These are phyloP conservation scores for Penicillium mononematosum DNA, from an alignment of 495 filamentous ascomycete genomes.

Conservation along the genomic window DNA sequence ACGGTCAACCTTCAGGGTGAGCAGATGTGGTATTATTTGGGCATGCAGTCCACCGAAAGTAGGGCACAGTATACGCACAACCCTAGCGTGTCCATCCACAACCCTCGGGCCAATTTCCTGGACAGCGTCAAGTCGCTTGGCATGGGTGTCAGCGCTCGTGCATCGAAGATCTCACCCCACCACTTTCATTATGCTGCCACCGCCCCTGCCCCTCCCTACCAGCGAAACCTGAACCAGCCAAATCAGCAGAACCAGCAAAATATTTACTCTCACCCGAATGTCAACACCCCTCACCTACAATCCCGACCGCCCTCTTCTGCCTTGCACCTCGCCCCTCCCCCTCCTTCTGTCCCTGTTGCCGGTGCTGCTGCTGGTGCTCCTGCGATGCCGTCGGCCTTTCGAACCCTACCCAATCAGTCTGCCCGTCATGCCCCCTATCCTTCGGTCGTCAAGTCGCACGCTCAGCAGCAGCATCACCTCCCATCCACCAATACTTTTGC, in stretches of 20 bases:
- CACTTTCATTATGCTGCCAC: slow-evolving; percentile 35
- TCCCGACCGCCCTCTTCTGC: slow-evolving; percentile 41
- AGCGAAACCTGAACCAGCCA: slow-evolving; percentile 26
- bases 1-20: slow-evolving; percentile 65
- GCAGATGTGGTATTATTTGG: slow-evolving; percentile 88
- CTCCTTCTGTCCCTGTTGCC: slow-evolving; percentile 30
- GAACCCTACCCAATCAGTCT: slow-evolving; percentile 44
- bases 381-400: slow-evolving; percentile 55
- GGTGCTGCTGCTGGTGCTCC: slow-evolving; percentile 39
- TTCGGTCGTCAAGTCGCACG: slow-evolving; percentile 42
- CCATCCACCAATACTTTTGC: slow-evolving; percentile 47
- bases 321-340: slow-evolving; percentile 40
- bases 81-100: slow-evolving; percentile 56
- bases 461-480: slow-evolving; percentile 41
- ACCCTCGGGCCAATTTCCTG: slow-evolving; percentile 59
- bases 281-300: slow-evolving; percentile 29
- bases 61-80: slow-evolving; percentile 91
- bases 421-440: slow-evolving; percentile 46
- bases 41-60: slow-evolving; percentile 82
- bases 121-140: slow-evolving; percentile 52
- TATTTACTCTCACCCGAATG: slow-evolving; percentile 30
- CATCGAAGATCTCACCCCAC: slow-evolving; percentile 41
- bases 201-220: slow-evolving; percentile 33
- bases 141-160: slow-evolving; percentile 28
- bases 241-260: slow-evolving; percentile 30